Base-by-base conservation (phyloP, 345 rosid genomes). In the Conringia planisiliqua region DNA sequence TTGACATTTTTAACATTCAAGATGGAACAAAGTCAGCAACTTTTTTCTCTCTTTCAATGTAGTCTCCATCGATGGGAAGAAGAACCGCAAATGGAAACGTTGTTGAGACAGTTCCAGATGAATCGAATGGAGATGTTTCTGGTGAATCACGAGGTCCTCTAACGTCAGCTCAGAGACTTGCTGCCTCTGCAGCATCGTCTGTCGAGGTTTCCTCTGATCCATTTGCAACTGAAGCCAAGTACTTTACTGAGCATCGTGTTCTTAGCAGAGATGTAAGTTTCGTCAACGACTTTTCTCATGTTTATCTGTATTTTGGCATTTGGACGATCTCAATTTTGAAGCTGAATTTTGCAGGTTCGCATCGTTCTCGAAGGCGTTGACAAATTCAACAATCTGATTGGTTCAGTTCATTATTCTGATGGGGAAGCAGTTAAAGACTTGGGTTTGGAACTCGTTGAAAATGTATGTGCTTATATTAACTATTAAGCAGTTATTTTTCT, bases 361-460 rank as follows among this genome's bases (percentile, higher is more conserved):
- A 83, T 96, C 79, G 92, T 96, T 67, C 84, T 96, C 62, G 99
- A 96, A 86, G 98, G 98, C 54, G 96, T 88, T 68, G 99, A 96
- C 84, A 90, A 92, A 67, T 88, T 85, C 84, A 89, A 85, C 83
- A 96, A 90, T 78, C 83, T 96, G 87, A 88, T 96, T 76, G 98
- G 99, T 24, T 90, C 99, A 6, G 88, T 96, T 39, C 90, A 87
- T 84, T 96, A 96, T 66, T 85, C 97, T 33, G 98, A 92, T 47
- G 94, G 94, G 22, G 96, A 92, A 54, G 70, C 86, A 18, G 96
- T 91, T 4, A 90, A 88, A 81, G 98, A 96, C 83, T 85, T 96
- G 64, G 91, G 94, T 33, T 60, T 90, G 82, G 99, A 96, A 83
- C 99, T 96, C 68, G 88, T 88, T 67, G 98, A 90, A 83, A 87